Evolutionary conservation across 2,329 filamentous ascomycete genomes (phyloP), one percentile per base, ranked within the genome.

Genomic region (Trichophyton equinum): DNA sequence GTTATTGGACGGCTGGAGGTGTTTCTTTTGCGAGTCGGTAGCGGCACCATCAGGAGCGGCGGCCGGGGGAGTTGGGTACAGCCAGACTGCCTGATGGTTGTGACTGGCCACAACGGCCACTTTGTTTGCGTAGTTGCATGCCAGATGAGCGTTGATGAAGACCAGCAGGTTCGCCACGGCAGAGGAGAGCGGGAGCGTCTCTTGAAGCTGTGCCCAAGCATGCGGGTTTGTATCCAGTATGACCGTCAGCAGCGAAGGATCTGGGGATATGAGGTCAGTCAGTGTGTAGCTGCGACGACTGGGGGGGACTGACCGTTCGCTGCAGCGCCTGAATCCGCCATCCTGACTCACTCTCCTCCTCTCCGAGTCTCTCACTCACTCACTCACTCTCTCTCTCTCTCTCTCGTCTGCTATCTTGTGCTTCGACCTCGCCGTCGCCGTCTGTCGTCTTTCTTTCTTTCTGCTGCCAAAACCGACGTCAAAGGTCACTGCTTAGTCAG

Each of bases 151-250:
- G 74, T 99, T 97, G 76, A 96, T 86, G 76, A 96, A 97, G 77
- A 99, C 87, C 69, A 97, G 86, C 65, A 97, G 82, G 75, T 92
- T 87, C 64, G 92, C 89, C 63, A 99, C 80, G 63, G 90, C 90
- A 69, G 87, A 86, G 57, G 88, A 88, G 63, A 99, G 82, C 30
- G 92, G 85, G 6, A 97, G 84, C 36, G 82, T 83, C 61, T 84
- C 76, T 63, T 85, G 80, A 51, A 97, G 82, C 63, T 89, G 81
- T 5, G 89, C 85, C 94, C 94, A 96, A 68, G 94, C 91, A 68
- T 91, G 88, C 1, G 94, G 94, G 72, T 99, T 99, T 27, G 92
- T 96, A 77, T 99, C 94, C 77, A 99, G 82, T 69, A 99, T 81
- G 69, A 99, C 86, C 67, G 90, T 87, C 59, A 96, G 84, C 40